Evolutionary conservation across 2,329 filamentous ascomycete species (phyloP).

Genomic region (Aspergillus thermomutatus): DNA sequence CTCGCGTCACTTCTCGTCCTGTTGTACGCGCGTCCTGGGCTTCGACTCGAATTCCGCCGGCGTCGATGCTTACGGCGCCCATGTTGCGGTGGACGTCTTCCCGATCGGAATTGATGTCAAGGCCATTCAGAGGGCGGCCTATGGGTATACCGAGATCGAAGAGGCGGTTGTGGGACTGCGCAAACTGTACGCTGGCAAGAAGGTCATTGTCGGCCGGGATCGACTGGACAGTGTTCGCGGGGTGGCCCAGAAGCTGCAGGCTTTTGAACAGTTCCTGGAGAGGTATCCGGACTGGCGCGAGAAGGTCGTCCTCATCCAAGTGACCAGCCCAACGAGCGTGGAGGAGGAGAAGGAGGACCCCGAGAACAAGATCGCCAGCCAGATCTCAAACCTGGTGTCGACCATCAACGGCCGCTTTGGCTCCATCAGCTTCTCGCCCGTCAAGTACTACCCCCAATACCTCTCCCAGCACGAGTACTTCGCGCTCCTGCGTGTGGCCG

Average conservation of each 20-base stretch:
- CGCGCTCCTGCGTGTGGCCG: constrained; percentile 82
- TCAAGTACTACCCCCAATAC: constrained; percentile 94
- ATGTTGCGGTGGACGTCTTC: constrained; percentile 88
- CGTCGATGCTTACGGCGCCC: constrained; percentile 82
- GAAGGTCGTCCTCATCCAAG: constrained; percentile 89
- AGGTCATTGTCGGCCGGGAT: constrained; percentile 91
- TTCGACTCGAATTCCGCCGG: constrained; percentile 82
- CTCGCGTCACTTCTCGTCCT: constrained; percentile 89
- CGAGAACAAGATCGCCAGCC: constrained; percentile 77
- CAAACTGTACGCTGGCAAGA: constrained; percentile 79
- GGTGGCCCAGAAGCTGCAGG: constrained; percentile 92
- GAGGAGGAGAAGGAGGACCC: constrained; percentile 74
- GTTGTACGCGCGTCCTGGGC: constrained; percentile 86
- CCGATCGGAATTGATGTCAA: constrained; percentile 92
- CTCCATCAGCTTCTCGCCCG: constrained; percentile 81
- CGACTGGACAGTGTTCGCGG: constrained; percentile 90
- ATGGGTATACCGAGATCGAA: constrained; percentile 65
- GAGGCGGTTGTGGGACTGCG: constrained; percentile 70
- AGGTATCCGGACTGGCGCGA: constrained; percentile 88
- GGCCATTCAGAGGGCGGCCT: constrained; percentile 72
- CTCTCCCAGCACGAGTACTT: constrained; percentile 89
- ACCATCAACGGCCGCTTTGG: constrained; percentile 90
- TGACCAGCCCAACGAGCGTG: constrained; percentile 81
- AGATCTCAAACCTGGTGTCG: constrained; percentile 85
- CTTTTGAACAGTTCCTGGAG: constrained; percentile 88